Conservation (phyloP, 1,139 yeast genomes). For the Taphrina sp. region DNA sequence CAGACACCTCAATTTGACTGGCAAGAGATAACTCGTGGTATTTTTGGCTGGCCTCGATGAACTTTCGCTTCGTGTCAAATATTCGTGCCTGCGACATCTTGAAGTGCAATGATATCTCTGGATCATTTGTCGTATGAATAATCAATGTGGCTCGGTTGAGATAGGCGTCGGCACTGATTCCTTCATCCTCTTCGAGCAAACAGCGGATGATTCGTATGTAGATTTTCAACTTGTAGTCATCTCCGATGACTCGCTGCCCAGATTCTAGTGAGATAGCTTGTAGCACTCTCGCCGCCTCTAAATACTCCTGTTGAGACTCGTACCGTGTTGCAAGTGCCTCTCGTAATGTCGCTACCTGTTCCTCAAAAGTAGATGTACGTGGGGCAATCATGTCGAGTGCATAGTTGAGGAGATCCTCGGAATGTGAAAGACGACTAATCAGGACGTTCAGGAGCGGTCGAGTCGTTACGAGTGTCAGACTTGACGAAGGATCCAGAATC, state of each 20-base stretch:
- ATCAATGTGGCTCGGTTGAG: conserved; percentile 43
- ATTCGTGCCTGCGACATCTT: conserved; percentile 45
- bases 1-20: conserved; percentile 41
- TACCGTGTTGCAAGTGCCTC: conserved; percentile 41
- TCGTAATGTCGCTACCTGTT: conserved; percentile 41
- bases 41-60: conserved; percentile 44
- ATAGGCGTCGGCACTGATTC: conserved; percentile 43
- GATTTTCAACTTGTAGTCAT: conserved; percentile 41
- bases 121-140: conserved; percentile 38
- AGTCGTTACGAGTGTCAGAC: conserved; percentile 3
- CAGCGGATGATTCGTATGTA: conserved; percentile 43
- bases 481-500: neutral
- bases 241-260: conserved; percentile 40
- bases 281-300: conserved; percentile 42
- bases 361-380: conserved; percentile 41
- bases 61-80: conserved; percentile 43
- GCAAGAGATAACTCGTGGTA: conserved; percentile 43
- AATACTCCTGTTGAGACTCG: conserved; percentile 40
- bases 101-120: conserved; percentile 40
- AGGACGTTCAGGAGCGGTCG: conserved; percentile 11
- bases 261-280: conserved; percentile 40
- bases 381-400: conserved; percentile 38
- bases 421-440: neutral
- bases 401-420: conserved; percentile 12
- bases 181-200: conserved; percentile 43